Conservation (phyloP, 148 eudicot species). For the Rhododendron mucronatum region DNA sequence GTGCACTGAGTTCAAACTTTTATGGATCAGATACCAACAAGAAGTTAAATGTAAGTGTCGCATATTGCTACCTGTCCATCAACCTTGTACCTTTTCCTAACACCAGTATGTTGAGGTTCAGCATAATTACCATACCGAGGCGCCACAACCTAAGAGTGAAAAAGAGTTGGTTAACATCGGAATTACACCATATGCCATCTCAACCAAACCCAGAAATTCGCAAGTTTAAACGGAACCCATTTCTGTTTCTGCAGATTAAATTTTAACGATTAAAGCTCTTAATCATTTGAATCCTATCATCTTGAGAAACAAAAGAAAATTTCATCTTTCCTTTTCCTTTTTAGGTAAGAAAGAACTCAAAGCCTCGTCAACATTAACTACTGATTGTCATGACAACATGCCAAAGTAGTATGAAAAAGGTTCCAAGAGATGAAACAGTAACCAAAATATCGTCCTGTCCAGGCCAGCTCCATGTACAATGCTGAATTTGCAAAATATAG, state of each 20-base stretch:
- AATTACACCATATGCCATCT: not conserved
- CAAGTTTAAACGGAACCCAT: not conserved
- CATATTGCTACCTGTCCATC: conserved; percentile 74
- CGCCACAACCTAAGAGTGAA: conserved; percentile 56
- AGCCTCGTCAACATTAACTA: not conserved
- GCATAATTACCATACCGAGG: conserved; percentile 83
- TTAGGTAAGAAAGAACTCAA: not conserved
- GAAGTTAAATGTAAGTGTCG: not conserved
- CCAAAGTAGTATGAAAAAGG: not conserved
- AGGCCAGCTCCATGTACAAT: not conserved
- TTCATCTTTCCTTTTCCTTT: not conserved
- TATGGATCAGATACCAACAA: not conserved
- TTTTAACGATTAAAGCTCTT: not conserved
- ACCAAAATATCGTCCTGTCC: not conserved
- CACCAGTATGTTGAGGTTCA: conserved; percentile 64
- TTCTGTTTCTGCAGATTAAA: not conserved
- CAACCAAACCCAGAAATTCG: not conserved
- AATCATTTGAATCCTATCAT: not conserved
- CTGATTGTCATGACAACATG: not conserved
- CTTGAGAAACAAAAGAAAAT: not conserved
- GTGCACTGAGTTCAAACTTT: not conserved
- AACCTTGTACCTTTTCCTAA: conserved; percentile 63
- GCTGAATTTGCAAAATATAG: not conserved
- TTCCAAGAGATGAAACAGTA: not conserved
- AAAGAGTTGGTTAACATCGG: not conserved